These are phyloP conservation scores for Cinnamomum micranthum DNA, from an alignment of 164 flowering plant genomes.

Conservation along the genomic window DNA sequence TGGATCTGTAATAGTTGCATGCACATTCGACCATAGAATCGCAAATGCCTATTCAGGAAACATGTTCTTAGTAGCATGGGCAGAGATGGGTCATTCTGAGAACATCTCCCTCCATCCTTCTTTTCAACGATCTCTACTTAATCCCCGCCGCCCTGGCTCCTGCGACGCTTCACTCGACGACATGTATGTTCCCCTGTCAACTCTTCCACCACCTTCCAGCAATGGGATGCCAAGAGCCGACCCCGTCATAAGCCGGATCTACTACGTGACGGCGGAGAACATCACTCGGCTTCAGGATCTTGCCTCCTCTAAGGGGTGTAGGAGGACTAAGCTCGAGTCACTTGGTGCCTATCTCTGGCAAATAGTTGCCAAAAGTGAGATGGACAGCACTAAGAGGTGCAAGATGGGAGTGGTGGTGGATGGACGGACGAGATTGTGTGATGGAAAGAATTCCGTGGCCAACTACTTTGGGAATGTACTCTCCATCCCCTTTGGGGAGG, in stretches of 20 bases:
- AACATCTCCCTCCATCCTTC: constrained; percentile 12
- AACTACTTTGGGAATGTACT: constrained; percentile 36
- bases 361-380: neutral
- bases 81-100: constrained; percentile 28
- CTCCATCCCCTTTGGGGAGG: constrained; percentile 29
- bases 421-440: constrained; percentile 13
- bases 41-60: constrained; percentile 58
- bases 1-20: constrained; percentile 46
- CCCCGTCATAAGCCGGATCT: constrained; percentile 11
- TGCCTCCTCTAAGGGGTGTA: neutral
- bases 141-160: constrained; percentile 10
- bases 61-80: constrained; percentile 46
- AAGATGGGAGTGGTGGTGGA: constrained; percentile 20
- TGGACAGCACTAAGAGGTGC: neutral
- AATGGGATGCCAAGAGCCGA: neutral
- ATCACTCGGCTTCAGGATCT: constrained; percentile 5
- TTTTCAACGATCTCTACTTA: constrained; percentile 15
- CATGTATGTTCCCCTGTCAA: constrained; percentile 8
- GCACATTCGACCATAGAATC: constrained; percentile 51
- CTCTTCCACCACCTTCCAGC: neutral
- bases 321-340: constrained; percentile 14
- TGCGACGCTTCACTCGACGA: constrained; percentile 1
- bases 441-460: constrained; percentile 8
- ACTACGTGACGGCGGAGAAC: constrained; percentile 3
- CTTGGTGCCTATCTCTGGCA: constrained; percentile 16